Evolutionary conservation across 2,329 filamentous ascomycete species (phyloP), one percentile per base, ranked within the genome.

Genomic region (Elsinoe arachidis): DNA sequence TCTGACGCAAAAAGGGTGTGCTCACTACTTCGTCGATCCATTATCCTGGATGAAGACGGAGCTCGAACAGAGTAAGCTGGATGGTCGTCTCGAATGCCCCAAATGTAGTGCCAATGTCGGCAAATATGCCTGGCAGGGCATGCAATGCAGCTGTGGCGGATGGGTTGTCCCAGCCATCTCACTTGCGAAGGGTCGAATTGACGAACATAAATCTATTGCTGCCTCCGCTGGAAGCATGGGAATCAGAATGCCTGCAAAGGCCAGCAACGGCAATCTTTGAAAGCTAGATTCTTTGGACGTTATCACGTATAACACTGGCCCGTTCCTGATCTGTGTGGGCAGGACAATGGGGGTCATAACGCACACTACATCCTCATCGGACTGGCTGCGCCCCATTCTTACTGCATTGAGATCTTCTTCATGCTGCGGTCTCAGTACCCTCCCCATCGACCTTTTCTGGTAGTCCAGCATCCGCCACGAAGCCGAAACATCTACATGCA

Each of bases 71-170:
- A 90, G 88, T 26, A 82, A 85, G 60, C 78, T 97, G 21, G 88
- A 91, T 60, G 93, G 93, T 21, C 84, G 92, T 9, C 77, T 99
- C 33, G 81, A 84, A 59, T 99, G 93, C 67, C 92, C 93, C 9
- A 87, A 86, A 66, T 99, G 93, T 71, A 83, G 81, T 47, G 84
- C 88, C 39, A 90, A 89, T 55, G 83, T 97, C 49, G 93, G 93
- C 38, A 88, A 93, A 65, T 99, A 96, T 68, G 88, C 92, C 55
- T 99, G 93, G 93, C 90, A 95, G 70, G 93, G 93, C 12, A 86
- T 96, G 79, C 85, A 84, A 69, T 99, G 93, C 74, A 93, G 84
- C 68, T 99, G 93, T 71, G 84, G 86, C 37, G 83, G 86, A 61
- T 97, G 93, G 92, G 80, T 96, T 19, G 88, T 90, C 53, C 92